Percentiles rank a stretch among this genome's conserved stretches.
phyloP scores from a whole-genome alignment of 805 yeast genomes.

The Ogataea methylovora region DNA sequence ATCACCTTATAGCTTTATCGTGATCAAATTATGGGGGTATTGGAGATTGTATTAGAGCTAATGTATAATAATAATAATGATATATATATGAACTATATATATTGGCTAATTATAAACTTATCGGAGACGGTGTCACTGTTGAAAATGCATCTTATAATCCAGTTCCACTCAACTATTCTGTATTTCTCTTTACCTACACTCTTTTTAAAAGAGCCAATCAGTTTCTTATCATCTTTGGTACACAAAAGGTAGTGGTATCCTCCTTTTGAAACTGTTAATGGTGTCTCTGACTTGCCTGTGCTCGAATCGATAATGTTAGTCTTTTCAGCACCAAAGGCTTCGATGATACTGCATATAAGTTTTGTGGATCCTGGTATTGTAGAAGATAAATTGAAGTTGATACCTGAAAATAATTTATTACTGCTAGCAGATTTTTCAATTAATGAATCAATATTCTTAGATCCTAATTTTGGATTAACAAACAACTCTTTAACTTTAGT shows the following conservation, averaged over 20 bases:
- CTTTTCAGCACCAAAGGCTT: slow-evolving; percentile 44
- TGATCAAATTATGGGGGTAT: no score
- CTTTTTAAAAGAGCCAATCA: slow-evolving; percentile 21
- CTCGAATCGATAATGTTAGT: slow-evolving; percentile 11
- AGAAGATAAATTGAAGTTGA: slow-evolving; percentile 47
- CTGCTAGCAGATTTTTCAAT: slow-evolving; percentile 14
- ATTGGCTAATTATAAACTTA: not conserved
- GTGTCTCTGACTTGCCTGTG: slow-evolving; percentile 10
- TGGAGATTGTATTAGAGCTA: no score
- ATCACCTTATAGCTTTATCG: no score
- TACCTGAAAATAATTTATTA: slow-evolving; percentile 33
- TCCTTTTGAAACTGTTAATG: slow-evolving; percentile 8
- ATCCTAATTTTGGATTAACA: slow-evolving; percentile 13
- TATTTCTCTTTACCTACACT: slow-evolving; percentile 15
- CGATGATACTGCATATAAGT: slow-evolving; percentile 47
- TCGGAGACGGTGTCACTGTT: slow-evolving; percentile 22
- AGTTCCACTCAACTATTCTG: slow-evolving; percentile 51
- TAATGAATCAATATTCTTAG: slow-evolving; percentile 9
- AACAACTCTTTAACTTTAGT: slow-evolving; percentile 26
- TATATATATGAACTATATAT: no score
- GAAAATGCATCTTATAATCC: slow-evolving; percentile 54
- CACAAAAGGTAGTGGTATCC: slow-evolving; percentile 17
- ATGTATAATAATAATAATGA: no score
- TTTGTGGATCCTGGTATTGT: slow-evolving; percentile 55
- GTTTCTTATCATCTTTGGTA: slow-evolving; percentile 22